Conservation (phyloP, 2,329 filamentous ascomycete genomes). For the Diaporthe velutina region DNA sequence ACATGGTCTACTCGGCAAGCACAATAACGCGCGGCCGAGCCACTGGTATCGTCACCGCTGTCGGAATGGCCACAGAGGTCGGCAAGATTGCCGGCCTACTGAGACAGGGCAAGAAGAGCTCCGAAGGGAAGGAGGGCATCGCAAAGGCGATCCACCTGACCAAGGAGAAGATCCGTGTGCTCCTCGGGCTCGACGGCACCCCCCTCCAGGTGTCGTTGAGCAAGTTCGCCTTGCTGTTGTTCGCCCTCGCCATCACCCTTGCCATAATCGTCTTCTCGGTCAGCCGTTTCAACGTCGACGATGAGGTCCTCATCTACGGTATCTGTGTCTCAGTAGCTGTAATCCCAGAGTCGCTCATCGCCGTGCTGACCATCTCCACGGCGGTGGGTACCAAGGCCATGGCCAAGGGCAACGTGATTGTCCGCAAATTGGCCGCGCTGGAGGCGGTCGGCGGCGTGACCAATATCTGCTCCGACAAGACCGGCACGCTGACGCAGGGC, state of each 20-base stretch:
- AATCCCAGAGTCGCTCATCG: slow-evolving; percentile 69
- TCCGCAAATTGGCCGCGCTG: slow-evolving; percentile 72
- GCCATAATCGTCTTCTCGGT: slow-evolving; percentile 57
- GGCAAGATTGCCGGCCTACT: slow-evolving; percentile 69
- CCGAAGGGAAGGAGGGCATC: slow-evolving; percentile 50
- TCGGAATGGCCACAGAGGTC: slow-evolving; percentile 73
- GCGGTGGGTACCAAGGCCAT: slow-evolving; percentile 68
- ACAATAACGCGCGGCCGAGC: slow-evolving; percentile 80
- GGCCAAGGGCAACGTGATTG: slow-evolving; percentile 67
- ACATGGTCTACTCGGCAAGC: slow-evolving; percentile 79
- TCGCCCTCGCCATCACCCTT: slow-evolving; percentile 65
- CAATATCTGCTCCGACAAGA: slow-evolving; percentile 79
- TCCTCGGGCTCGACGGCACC: slow-evolving; percentile 69
- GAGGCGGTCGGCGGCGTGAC: slow-evolving; percentile 79
- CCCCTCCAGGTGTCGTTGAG: slow-evolving; percentile 76
- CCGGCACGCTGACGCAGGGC: slow-evolving; percentile 75
- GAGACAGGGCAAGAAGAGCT: slow-evolving; percentile 58
- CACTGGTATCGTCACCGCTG: slow-evolving; percentile 76
- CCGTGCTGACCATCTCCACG: slow-evolving; percentile 75
- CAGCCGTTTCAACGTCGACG: slow-evolving; percentile 57
- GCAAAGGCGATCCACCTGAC: slow-evolving; percentile 43
- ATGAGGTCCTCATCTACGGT: slow-evolving; percentile 60
- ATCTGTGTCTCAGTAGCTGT: slow-evolving; percentile 65
- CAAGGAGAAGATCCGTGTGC: slow-evolving; percentile 49
- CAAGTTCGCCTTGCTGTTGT: slow-evolving; percentile 75